phyloP scores from a whole-genome alignment of 345 rosid species.

The Laguncularia racemosa region DNA sequence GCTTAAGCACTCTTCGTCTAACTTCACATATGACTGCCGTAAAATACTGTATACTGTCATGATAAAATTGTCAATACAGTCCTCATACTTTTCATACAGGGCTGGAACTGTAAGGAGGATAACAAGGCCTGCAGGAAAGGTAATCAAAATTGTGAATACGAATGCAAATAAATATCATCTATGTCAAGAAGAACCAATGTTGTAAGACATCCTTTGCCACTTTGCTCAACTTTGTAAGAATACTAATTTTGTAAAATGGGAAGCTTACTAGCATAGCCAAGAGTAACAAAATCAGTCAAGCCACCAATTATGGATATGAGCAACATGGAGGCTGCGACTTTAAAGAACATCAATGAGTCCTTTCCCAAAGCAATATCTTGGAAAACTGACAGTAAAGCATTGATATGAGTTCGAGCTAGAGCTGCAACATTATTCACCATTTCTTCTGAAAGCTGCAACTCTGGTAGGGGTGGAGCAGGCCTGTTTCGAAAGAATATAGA shows the following conservation, averaged over 20 bases:
- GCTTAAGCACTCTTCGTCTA: conserved; percentile 28
- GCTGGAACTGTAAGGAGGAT: conserved; percentile 62
- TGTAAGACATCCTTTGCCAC: no score
- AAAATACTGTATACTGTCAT: conserved; percentile 23
- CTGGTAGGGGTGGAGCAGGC: conserved; percentile 87
- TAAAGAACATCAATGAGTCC: conserved; percentile 54
- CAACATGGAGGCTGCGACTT: conserved; percentile 49
- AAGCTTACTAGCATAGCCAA: conserved; percentile 65
- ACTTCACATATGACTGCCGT: conserved; percentile 34
- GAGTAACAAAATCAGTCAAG: conserved; percentile 62
- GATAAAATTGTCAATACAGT: conserved; percentile 36
- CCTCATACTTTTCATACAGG: conserved; percentile 60
- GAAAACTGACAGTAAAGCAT: conserved; percentile 53
- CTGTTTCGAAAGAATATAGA: conserved; percentile 29
- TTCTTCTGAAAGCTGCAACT: conserved; percentile 64
- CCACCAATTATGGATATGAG: conserved; percentile 57
- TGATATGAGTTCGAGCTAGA: conserved; percentile 35
- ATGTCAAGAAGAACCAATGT: no score
- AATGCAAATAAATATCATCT: background rate
- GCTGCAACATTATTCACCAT: conserved; percentile 43
- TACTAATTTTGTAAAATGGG: background rate
- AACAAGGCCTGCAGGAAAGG: conserved; percentile 49
- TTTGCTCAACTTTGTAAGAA: background rate
- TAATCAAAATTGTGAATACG: background rate
- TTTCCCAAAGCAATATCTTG: conserved; percentile 72